Evolutionary conservation across 2,329 filamentous ascomycete genomes (phyloP), one percentile per base, ranked within the genome.

Genomic region (Dothideomycetes sp.): DNA sequence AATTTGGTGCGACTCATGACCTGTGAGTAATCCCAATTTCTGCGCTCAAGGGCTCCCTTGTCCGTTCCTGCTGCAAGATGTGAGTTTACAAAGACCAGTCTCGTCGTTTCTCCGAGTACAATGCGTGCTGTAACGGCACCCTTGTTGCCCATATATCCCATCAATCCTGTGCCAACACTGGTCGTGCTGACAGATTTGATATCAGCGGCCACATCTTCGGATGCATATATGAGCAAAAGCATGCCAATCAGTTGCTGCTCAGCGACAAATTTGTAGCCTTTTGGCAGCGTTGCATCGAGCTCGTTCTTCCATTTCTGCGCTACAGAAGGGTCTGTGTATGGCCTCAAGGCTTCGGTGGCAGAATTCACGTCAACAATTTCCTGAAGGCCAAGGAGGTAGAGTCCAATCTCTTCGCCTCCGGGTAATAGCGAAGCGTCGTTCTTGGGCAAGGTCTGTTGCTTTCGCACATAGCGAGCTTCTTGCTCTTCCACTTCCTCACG

Each of bases 71-170:
- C 94, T 47, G 88, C 83, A 17, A 98, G 70, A 64, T 98, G 91
- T 43, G 78, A 85, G 60, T 98, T 94, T 49, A 95, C 70, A 58
- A 98, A 95, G 17, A 91, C 81, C 41, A 98, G 65, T 20, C 82
- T 75, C 0, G 91, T 95, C 0, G 87, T 87, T 59, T 95, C 91
- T 2, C 89, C 91, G 1, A 98, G 65, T 1, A 98, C 70, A 4
- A 98, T 67, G 15, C 89, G 76, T 4, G 83, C 82, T 3, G 81
- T 76, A 1, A 94, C 82, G 4, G 84, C 89, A 1, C 91, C 91
- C 59, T 98, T 98, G 61, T 98, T 98, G 8, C 91, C 91, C 67
- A 95, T 81, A 55, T 94, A 94, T 0, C 89, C 89, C 62, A 93
- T 76, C 30, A 96, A 62, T 0, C 91, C 91, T 0, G 91, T 98